Evolutionary conservation across 2,329 filamentous ascomycete species (phyloP).

Genomic region (Pestalotiopsis sp.): DNA sequence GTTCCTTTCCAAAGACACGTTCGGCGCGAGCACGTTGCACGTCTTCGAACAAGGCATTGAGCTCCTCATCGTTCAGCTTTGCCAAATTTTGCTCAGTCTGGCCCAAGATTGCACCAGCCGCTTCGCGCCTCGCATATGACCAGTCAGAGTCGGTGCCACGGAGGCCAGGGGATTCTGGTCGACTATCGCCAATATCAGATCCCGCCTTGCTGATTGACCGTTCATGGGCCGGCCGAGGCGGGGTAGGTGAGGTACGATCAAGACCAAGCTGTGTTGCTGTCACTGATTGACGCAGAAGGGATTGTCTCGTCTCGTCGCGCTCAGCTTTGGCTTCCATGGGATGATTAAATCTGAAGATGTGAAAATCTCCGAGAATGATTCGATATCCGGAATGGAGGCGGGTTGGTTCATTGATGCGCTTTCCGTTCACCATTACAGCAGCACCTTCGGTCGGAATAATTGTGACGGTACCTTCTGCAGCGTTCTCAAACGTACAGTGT

Average conservation of each 20-base stretch:
- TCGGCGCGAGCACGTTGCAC: conserved; percentile 85
- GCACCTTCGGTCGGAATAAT: conserved; percentile 88
- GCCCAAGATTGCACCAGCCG: conserved; percentile 87
- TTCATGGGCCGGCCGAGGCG: conserved; percentile 71
- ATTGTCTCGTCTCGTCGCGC: conserved; percentile 83
- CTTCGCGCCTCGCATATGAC: conserved; percentile 90
- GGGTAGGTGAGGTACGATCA: conserved; percentile 58
- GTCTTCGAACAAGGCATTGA: conserved; percentile 92
- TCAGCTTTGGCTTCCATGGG: conserved; percentile 94
- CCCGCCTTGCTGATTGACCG: conserved; percentile 77
- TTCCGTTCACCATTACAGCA: conserved; percentile 96
- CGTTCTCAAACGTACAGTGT: conserved; percentile 92
- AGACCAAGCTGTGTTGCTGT: conserved; percentile 65
- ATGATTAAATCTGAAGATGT: conserved; percentile 98
- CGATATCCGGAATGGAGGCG: conserved; percentile 89
- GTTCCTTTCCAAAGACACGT: conserved; percentile 72
- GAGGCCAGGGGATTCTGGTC: conserved; percentile 78
- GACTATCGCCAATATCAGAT: conserved; percentile 78
- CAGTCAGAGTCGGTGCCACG: conserved; percentile 86
- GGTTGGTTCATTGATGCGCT: conserved; percentile 83
- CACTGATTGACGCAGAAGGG: conserved; percentile 81
- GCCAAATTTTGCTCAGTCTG: conserved; percentile 84
- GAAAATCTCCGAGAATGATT: conserved; percentile 95
- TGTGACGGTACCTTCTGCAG: conserved; percentile 85
- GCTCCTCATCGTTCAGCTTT: conserved; percentile 87